Percentiles rank a stretch among this genome's conserved stretches.
These are phyloP conservation scores for Gloeopeniophorella convolvens DNA, from an alignment of 768 basidiomycete genomes.

Conservation along the genomic window DNA sequence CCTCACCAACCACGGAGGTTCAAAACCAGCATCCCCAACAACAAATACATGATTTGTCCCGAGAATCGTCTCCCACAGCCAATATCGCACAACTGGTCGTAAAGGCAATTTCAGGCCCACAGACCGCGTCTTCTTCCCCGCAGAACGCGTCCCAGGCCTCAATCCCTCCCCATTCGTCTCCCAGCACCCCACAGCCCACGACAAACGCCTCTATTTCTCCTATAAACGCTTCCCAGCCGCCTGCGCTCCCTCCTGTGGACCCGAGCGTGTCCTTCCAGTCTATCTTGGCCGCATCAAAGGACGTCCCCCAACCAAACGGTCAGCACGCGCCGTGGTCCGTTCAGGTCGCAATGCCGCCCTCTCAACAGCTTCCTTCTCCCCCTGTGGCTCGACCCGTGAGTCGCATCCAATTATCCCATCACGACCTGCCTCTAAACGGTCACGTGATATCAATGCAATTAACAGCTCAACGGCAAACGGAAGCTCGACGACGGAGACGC, in stretches of 20 bases:
- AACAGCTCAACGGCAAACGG: conserved; percentile 50
- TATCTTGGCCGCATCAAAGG: conserved; percentile 21
- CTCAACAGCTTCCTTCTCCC: conserved; percentile 16
- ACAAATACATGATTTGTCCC: conserved; percentile 15
- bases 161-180: conserved; percentile 23
- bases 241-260: conserved; percentile 10
- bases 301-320: conserved; percentile 17
- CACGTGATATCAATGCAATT: conserved; percentile 19
- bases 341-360: conserved; percentile 2
- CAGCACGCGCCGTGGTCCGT: conserved; percentile 22
- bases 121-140: conserved; percentile 24
- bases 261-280: conserved; percentile 24
- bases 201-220: conserved; percentile 29
- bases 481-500: conserved; percentile 62
- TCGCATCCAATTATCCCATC: background rate
- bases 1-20: conserved; percentile 13
- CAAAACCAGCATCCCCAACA: conserved; percentile 18
- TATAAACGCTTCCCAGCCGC: conserved; percentile 27
- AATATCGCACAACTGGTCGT: conserved; percentile 22
- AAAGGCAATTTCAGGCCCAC: conserved; percentile 19
- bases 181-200: conserved; percentile 28
- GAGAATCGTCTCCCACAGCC: conserved; percentile 16
- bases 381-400: conserved; percentile 16
- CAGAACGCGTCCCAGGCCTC: conserved; percentile 33
- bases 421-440: background rate